phyloP scores from a whole-genome alignment of 345 rosid species.

The Hypericum androsaemum region DNA sequence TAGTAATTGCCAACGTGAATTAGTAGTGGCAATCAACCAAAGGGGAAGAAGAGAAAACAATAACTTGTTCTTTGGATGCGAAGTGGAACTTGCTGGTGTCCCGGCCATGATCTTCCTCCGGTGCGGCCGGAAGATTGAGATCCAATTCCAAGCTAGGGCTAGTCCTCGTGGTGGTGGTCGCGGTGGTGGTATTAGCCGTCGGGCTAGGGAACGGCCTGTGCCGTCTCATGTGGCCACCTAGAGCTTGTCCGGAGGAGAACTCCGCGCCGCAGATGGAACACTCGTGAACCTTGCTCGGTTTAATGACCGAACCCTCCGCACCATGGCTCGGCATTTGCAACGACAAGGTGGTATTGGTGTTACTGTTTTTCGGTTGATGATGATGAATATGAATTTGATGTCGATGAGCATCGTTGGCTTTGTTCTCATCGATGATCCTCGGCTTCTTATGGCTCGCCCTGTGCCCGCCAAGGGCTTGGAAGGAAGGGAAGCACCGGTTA shows the following conservation, averaged over 20 bases:
- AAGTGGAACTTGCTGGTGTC: constrained; percentile 12
- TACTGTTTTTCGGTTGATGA: too few species aligned
- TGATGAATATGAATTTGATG: too few species aligned
- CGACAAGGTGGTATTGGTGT: background rate
- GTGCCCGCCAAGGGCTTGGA: constrained; percentile 31
- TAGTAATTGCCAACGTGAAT: background rate
- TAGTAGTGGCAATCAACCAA: constrained; percentile 24
- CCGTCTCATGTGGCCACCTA: constrained; percentile 8
- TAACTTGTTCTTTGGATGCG: constrained; percentile 29
- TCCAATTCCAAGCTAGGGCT: background rate
- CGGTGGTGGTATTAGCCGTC: background rate
- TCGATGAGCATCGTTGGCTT: too few species aligned
- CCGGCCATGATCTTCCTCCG: constrained; percentile 14
- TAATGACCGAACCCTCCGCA: background rate
- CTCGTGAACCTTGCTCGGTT: constrained; percentile 7
- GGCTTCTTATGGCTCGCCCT: constrained; percentile 22
- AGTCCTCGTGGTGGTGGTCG: too few species aligned
- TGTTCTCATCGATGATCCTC: background rate
- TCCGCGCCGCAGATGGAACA: constrained; percentile 7
- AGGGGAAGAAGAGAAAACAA: constrained; percentile 45
- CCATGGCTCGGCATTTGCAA: constrained; percentile 1
- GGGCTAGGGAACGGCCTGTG: background rate
- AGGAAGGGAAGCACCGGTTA: constrained; percentile 20
- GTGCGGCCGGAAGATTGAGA: constrained; percentile 19
- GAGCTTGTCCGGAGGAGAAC: constrained; percentile 7